These are phyloP conservation scores for Draba incana DNA, from an alignment of 345 rosid genomes.

Conservation along the genomic window DNA sequence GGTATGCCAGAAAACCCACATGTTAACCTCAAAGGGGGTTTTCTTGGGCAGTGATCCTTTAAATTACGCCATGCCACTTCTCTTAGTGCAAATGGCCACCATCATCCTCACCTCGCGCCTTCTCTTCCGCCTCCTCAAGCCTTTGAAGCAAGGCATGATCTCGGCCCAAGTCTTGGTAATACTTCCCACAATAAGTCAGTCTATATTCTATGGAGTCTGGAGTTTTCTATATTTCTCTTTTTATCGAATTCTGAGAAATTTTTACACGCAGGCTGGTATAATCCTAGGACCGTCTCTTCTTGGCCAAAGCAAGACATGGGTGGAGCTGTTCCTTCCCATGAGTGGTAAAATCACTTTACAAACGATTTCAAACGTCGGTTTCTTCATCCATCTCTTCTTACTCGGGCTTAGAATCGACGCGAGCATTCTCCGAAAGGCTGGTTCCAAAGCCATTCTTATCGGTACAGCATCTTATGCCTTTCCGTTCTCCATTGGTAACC, in stretches of 20 bases:
- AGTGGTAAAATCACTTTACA: conserved; percentile 37
- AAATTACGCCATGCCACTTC: conserved; percentile 37
- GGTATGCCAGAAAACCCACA: conserved; percentile 32
- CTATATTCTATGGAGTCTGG: neutral
- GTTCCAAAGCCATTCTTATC: conserved; percentile 40
- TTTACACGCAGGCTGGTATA: conserved; percentile 41
- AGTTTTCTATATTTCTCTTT: conserved; percentile 2
- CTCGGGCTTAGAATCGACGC: conserved; percentile 41
- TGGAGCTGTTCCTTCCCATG: conserved; percentile 6
- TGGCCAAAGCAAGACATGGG: conserved; percentile 24
- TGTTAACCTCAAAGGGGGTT: conserved; percentile 33
- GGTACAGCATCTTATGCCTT: conserved; percentile 38
- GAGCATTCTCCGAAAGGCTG: conserved; percentile 41
- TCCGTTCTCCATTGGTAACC: conserved; percentile 37
- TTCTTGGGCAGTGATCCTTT: conserved; percentile 43
- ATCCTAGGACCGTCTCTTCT: conserved; percentile 44
- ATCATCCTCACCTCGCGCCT: conserved; percentile 41
- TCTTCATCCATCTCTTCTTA: conserved; percentile 44
- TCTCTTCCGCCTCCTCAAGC: conserved; percentile 37
- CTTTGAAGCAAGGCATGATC: conserved; percentile 47
- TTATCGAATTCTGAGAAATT: neutral
- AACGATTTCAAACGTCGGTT: conserved; percentile 40
- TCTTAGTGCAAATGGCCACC: conserved; percentile 35
- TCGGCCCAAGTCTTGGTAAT: conserved; percentile 46
- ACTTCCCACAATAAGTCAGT: neutral